Evolutionary conservation across 2,329 filamentous ascomycete species (phyloP), one percentile per base, ranked within the genome.

Genomic region (Calonectria pauciramosa): DNA sequence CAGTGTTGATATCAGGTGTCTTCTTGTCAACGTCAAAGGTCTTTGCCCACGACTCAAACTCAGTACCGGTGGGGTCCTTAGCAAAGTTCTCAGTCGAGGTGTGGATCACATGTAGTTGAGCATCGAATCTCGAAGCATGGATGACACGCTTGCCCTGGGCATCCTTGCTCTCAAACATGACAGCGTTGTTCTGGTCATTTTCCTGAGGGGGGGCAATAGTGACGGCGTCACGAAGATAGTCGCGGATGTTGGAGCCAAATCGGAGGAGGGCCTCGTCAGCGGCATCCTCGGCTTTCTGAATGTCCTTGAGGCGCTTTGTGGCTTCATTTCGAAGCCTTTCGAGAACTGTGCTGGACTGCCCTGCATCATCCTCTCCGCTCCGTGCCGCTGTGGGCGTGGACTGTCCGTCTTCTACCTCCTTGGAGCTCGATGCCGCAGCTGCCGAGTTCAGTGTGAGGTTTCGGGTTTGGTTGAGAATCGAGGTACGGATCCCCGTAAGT

Each of bases 111-210:
- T 99, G 96, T 75, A 99, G 88, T 85, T 99, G 97, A 0, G 97
- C 97, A 82, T 99, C 97, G 83, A 98, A 96, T 75, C 97, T 91
- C 67, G 96, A 98, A 1, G 95, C 95, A 84, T 99, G 97, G 77
- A 99, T 98, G 20, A 99, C 95, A 70, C 97, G 91, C 88, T 97
- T 98, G 32, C 96, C 96, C 65, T 92, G 91, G 7, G 94, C 92
- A 85, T 98, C 96, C 84, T 96, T 98, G 82, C 95, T 98, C 87
- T 99, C 97, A 81, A 99, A 99, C 6, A 98, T 89, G 38, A 98
- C 92, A 64, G 93, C 89, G 78, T 84, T 88, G n/a, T 88, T 87
- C 78, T 91, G 84, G 63, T 86, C 87, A 6, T 87, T 87, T 1
- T 87, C 89, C 5, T 89, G 87, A 0, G 95, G 95, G 0, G 96